A percentile compares a stretch with the other conserved stretches of the same genome.
Conservation (phyloP, 2,329 filamentous ascomycete genomes). For the Cytospora leucostoma region DNA sequence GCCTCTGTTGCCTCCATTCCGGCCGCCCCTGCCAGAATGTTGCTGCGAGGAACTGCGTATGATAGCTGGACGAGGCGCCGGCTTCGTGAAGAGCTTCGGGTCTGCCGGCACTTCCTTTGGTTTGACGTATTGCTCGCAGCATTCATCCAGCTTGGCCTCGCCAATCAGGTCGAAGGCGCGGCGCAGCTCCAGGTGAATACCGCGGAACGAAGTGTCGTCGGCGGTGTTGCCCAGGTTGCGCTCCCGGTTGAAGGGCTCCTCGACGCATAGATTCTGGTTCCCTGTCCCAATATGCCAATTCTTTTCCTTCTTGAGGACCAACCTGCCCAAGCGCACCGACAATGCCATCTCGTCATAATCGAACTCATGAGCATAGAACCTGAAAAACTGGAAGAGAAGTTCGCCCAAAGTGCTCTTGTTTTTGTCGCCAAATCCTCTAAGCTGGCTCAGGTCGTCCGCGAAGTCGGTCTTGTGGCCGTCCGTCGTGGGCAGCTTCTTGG, state of each 20-base stretch:
- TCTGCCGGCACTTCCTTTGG: conserved; percentile 72
- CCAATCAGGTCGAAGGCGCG: conserved; percentile 83
- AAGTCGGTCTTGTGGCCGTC: conserved; percentile 75
- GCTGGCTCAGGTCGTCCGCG: conserved; percentile 77
- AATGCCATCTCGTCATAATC: conserved; percentile 84
- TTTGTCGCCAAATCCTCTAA: conserved; percentile 71
- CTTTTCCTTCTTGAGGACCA: conserved; percentile 82
- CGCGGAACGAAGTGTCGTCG: conserved; percentile 90
- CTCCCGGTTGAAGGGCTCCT: conserved; percentile 90
- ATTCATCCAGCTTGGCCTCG: conserved; percentile 75
- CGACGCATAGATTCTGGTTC: conserved; percentile 87
- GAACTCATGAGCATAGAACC: conserved; percentile 90
- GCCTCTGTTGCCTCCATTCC: conserved; percentile 49
- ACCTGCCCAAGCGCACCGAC: conserved; percentile 79
- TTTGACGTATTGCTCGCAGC: conserved; percentile 85
- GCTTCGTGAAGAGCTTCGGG: conserved; percentile 56
- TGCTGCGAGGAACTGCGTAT: conserved; percentile 64
- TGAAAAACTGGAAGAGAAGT: conserved; percentile 93
- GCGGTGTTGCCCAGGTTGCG: conserved; percentile 95
- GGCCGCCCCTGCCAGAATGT: conserved; percentile 50
- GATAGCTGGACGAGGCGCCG: conserved; percentile 58
- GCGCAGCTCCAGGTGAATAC: conserved; percentile 85
- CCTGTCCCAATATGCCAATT: conserved; percentile 78
- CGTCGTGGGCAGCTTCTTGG: conserved; percentile 60
- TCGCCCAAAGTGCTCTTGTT: conserved; percentile 84